Conservation (phyloP, 148 eudicot genomes). For the Cornus florida region DNA sequence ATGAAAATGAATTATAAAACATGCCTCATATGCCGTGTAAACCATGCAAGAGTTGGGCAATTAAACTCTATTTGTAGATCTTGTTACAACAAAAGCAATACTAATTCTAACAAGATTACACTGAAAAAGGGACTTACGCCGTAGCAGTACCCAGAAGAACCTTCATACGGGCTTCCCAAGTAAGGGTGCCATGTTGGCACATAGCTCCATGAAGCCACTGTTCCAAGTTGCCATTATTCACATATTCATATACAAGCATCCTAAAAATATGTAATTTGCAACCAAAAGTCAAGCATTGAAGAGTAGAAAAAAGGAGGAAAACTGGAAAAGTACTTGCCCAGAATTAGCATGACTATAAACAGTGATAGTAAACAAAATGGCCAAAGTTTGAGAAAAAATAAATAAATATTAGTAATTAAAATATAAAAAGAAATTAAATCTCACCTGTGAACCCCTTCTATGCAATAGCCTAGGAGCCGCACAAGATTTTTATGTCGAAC, state of each 20-base stretch:
- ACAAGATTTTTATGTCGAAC: constrained; percentile 90
- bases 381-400: not conserved
- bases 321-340: not conserved
- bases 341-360: not conserved
- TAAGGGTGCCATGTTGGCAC: constrained; percentile 67
- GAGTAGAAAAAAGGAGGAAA: not conserved
- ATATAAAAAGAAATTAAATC: not conserved
- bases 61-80: not conserved
- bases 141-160: constrained; percentile 87
- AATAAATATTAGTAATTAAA: not conserved
- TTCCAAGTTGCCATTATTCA: constrained; percentile 87
- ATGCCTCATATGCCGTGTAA: not conserved
- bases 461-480: constrained; percentile 89
- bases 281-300: constrained; percentile 1
- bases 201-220: constrained; percentile 97
- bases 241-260: constrained; percentile 88
- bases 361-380: not conserved
- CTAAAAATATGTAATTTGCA: constrained; percentile 27
- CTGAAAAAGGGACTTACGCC: constrained; percentile 58
- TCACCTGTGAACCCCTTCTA: constrained; percentile 88
- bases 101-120: not conserved
- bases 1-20: too few species aligned
- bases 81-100: not conserved
- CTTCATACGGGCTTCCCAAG: constrained; percentile 93
- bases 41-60: not conserved